Evolutionary conservation across 2,329 filamentous ascomycete genomes (phyloP).

Genomic region (Chalaropsis thielavioides): DNA sequence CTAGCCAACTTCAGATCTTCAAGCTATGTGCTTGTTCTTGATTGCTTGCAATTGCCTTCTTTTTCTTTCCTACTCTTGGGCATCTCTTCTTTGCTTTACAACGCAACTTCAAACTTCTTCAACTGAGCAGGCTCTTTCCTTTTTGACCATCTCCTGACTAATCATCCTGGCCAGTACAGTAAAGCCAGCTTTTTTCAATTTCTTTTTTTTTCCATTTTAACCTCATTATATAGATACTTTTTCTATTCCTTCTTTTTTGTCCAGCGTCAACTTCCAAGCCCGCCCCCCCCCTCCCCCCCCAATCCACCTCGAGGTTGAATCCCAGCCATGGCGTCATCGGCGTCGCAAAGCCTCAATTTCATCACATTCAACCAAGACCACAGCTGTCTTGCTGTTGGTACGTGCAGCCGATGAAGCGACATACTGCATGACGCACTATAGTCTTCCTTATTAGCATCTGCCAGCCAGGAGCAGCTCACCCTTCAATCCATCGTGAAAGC

Average conservation of each 20-base stretch:
- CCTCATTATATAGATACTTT: no score
- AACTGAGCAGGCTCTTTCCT: neutral
- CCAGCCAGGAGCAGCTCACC: neutral
- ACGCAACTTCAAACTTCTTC: neutral
- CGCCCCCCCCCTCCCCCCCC: no score
- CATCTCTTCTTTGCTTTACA: neutral
- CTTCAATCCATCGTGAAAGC: neutral
- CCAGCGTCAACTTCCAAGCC: neutral
- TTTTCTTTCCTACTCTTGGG: neutral
- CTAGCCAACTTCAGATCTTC: neutral
- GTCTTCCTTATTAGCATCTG: neutral
- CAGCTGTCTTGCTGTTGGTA: constrained; percentile 89
- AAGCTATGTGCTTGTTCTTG: neutral
- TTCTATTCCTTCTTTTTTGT: neutral
- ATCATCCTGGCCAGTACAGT: neutral
- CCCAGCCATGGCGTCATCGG: constrained; percentile 23
- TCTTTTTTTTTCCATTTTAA: neutral
- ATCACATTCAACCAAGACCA: constrained; percentile 99
- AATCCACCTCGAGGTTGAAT: neutral
- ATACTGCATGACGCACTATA: neutral
- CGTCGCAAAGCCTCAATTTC: constrained; percentile 73
- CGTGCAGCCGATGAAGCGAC: constrained; percentile 24
- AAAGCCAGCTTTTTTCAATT: neutral
- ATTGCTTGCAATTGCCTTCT: neutral
- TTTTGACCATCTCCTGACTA: neutral